phyloP scores from a whole-genome alignment of 441 rosid genomes.

The Cnidoscolus chayamansa region DNA sequence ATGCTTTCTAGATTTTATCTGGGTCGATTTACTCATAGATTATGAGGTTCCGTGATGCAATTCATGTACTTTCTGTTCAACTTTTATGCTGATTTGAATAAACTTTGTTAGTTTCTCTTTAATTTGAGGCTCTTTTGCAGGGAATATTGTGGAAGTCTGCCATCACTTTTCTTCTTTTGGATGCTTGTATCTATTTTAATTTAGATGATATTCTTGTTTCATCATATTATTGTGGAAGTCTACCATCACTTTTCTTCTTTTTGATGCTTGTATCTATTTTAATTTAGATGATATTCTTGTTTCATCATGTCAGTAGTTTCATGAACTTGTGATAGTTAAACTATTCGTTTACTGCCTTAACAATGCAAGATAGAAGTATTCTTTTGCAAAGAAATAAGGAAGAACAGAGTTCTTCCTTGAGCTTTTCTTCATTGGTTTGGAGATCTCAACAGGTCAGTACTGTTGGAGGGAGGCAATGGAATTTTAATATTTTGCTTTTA shows the following conservation, averaged over 20 bases:
- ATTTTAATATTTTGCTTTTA: neutral
- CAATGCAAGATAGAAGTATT: slow-evolving; percentile 52
- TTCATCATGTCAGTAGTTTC: slow-evolving; percentile 9
- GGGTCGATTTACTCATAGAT: neutral
- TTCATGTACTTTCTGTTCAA: neutral
- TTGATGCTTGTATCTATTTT: slow-evolving; percentile 79
- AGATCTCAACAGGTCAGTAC: slow-evolving; percentile 38
- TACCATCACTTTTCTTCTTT: slow-evolving; percentile 46
- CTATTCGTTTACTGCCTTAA: slow-evolving; percentile 35
- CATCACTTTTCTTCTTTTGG: too few relatives aligned
- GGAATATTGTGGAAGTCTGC: slow-evolving; percentile 35
- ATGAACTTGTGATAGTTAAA: neutral
- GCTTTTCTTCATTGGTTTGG: slow-evolving; percentile 35
- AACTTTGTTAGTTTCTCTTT: slow-evolving; percentile 9
- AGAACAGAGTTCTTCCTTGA: slow-evolving; percentile 36
- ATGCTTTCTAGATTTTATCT: too few relatives aligned
- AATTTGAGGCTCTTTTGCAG: slow-evolving; percentile 37
- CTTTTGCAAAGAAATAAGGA: slow-evolving; percentile 42
- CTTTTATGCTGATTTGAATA: neutral
- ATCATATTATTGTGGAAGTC: slow-evolving; percentile 39
- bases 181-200: too few relatives aligned
- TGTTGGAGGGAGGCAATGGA: neutral
- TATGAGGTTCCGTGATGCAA: neutral
- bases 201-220: too few relatives aligned
- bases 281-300: slow-evolving; percentile 18